Percentiles rank a stretch among this genome's conserved stretches.
Conservation (phyloP, 148 eudicot species). For the Polygonum aviculare region DNA sequence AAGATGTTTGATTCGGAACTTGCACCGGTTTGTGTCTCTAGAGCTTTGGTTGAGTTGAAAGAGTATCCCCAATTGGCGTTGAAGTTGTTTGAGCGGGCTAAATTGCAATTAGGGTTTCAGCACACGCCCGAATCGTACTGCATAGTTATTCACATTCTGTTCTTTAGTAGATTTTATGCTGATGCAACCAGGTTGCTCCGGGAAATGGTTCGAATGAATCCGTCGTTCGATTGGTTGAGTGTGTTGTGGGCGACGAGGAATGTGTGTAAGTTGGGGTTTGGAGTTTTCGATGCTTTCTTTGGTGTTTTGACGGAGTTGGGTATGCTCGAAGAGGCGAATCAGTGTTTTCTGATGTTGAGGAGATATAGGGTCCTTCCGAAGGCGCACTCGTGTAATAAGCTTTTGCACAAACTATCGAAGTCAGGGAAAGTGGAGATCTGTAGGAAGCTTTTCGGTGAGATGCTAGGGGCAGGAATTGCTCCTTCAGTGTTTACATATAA, state of each 20-base stretch:
- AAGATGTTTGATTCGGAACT: slow-evolving; percentile 40
- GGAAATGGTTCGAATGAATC: slow-evolving; percentile 36
- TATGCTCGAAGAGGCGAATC: slow-evolving; percentile 70
- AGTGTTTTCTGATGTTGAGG: slow-evolving; percentile 66
- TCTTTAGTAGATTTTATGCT: slow-evolving; percentile 58
- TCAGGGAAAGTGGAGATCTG: slow-evolving; percentile 30
- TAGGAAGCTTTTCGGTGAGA: slow-evolving; percentile 50
- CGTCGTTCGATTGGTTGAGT: slow-evolving; percentile 41
- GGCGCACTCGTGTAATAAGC: slow-evolving; percentile 70
- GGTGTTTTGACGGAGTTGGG: slow-evolving; percentile 61
- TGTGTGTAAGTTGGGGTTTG: slow-evolving; percentile 62
- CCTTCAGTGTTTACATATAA: slow-evolving; percentile 78
- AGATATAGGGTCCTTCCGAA: slow-evolving; percentile 58
- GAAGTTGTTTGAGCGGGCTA: slow-evolving; percentile 65
- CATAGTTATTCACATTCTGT: slow-evolving; percentile 61
- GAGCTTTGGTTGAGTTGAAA: slow-evolving; percentile 44
- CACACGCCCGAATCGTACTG: slow-evolving; percentile 66
- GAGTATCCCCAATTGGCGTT: slow-evolving; percentile 56
- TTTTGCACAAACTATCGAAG: slow-evolving; percentile 52
- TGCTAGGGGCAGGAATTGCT: slow-evolving; percentile 51
- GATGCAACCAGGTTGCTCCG: slow-evolving; percentile 47
- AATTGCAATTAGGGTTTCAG: slow-evolving; percentile 39
- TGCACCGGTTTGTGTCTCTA: slow-evolving; percentile 59
- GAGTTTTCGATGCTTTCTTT: slow-evolving; percentile 79
- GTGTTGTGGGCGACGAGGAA: slow-evolving; percentile 62